These are phyloP conservation scores for Astrothelium macrocarpum DNA, from an alignment of 495 filamentous ascomycete species.

Conservation along the genomic window DNA sequence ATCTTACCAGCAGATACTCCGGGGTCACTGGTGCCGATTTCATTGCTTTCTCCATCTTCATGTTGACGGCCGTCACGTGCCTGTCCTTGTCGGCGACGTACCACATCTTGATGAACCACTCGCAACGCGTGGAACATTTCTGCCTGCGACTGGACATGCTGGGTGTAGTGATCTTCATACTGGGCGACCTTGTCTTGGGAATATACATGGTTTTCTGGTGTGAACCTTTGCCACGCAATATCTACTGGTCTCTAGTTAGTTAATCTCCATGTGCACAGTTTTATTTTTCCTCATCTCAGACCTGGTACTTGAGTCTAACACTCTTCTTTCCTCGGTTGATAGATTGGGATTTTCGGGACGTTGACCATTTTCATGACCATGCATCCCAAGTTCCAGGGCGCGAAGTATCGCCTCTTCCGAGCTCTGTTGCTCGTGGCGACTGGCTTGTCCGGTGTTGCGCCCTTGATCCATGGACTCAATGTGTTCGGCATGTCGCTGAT, in stretches of 20 bases:
- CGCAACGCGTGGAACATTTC: slow-evolving; percentile 17
- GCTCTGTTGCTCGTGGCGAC: slow-evolving; percentile 7
- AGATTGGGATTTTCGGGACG: slow-evolving; percentile 10
- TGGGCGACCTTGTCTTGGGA: slow-evolving; percentile 26
- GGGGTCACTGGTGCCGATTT: slow-evolving; percentile 19
- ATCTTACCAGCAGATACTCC: slow-evolving; percentile 23
- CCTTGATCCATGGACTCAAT: slow-evolving; percentile 8
- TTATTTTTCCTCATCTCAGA: slow-evolving; percentile 1
- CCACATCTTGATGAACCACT: slow-evolving; percentile 30
- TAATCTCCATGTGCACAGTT: slow-evolving; percentile 10
- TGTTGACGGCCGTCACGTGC: slow-evolving; percentile 23
- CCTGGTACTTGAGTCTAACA: slow-evolving; percentile 11
- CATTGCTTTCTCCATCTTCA: slow-evolving; percentile 26
- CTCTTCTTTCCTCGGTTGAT: slow-evolving; percentile 1
- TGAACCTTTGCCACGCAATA: slow-evolving; percentile 9
- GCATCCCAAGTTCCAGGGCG: slow-evolving; percentile 9
- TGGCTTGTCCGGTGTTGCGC: slow-evolving; percentile 9
- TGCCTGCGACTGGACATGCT: slow-evolving; percentile 27
- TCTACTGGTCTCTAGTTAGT: slow-evolving; percentile 14
- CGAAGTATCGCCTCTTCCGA: slow-evolving; percentile 8
- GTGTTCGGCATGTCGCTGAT: slow-evolving; percentile 9
- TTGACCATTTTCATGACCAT: slow-evolving; percentile 13
- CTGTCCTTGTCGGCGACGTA: slow-evolving; percentile 25
- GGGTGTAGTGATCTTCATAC: slow-evolving; percentile 19
- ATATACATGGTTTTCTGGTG: slow-evolving; percentile 23